phyloP scores from a whole-genome alignment of 1,139 yeast genomes.

The Zygoascus meyerae region DNA sequence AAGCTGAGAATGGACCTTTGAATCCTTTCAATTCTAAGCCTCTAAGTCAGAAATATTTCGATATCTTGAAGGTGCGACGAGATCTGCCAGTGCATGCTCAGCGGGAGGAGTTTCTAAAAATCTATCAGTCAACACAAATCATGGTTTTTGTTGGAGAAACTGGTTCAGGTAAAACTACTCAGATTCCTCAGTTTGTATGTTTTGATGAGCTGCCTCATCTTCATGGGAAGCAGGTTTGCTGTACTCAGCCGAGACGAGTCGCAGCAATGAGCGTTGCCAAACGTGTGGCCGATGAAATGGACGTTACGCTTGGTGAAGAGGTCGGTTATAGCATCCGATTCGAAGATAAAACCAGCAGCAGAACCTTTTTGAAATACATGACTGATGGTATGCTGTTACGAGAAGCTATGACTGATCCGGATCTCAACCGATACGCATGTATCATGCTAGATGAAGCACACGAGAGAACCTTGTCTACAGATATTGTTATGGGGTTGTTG shows the following conservation, averaged over 20 bases:
- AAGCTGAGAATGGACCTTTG: slow-evolving; percentile 53
- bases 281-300: slow-evolving; percentile 96
- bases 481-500: slow-evolving; percentile 90
- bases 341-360: slow-evolving; percentile 76
- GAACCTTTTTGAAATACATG: slow-evolving; percentile 88
- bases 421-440: slow-evolving; percentile 73
- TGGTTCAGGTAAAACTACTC: slow-evolving; percentile 97
- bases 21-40: slow-evolving; percentile 76
- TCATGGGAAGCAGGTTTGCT: slow-evolving; percentile 75
- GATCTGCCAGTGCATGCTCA: slow-evolving; percentile 93
- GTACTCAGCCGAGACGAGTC: slow-evolving; percentile 97
- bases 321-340: slow-evolving; percentile 93
- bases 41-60: slow-evolving; percentile 62
- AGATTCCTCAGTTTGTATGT: slow-evolving; percentile 91
- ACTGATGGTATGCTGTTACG: slow-evolving; percentile 97
- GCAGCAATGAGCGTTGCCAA: slow-evolving; percentile 98
- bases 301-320: slow-evolving; percentile 81
- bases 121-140: slow-evolving; percentile 83
- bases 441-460: slow-evolving; percentile 97
- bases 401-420: slow-evolving; percentile 97
- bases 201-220: slow-evolving; percentile 88
- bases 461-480: slow-evolving; percentile 95
- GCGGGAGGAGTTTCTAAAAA: slow-evolving; percentile 75
- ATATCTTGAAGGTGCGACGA: slow-evolving; percentile 70
- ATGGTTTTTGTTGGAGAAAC: slow-evolving; percentile 99